Evolutionary conservation across 1,284 basidiomycete genomes (phyloP), one percentile per base, ranked within the genome.

Genomic region (Leccinum fuscescens): DNA sequence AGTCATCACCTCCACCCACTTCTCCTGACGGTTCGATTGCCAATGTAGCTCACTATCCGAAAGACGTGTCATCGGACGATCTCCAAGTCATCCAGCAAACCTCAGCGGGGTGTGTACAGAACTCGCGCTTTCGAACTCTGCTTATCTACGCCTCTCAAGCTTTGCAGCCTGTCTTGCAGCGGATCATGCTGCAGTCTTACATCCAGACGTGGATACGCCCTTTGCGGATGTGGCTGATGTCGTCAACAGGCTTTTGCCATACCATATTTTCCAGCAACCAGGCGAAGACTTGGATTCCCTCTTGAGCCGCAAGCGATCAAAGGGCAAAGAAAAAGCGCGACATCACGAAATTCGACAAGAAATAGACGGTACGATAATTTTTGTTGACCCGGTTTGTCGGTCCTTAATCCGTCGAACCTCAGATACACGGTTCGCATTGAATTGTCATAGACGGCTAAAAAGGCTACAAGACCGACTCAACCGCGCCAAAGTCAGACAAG

Each of bases 261-360:
- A 89, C 70, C 90, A 92, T 69, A 74, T 92, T 56, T 90, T 86
- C 65, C 87, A 89, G 64, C 86, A 89, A 59, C 89, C 89, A 0
- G 74, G 74, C 59, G 84, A 86, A 49, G 90, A 92, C 66, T 65
- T 89, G 60, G 71, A 74, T 17, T 46, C 65, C 8, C 56, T 79
- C 14, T 33, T 62, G 44, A 46, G 56, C 54, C 65, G 61, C 54
- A 72, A 69, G 22, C 78, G 74, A 59, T 75, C 76, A 48, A 90
- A 90, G 71, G 82, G 85, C 6, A 89, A 89, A 69, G 82, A 74
- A 61, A 85, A 79, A 64, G 81, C 82, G 1, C 77, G 51, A 20
- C 72, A 80, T 54, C 67, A 73, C 31, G 78, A 81, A 57, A 67
- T 81, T 15, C 72, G 73, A 58, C 76, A 80, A 56, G 86, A 89